Evolutionary conservation across 2,329 filamentous ascomycete species (phyloP).

Genomic region (Tricladium varicosporioides): DNA sequence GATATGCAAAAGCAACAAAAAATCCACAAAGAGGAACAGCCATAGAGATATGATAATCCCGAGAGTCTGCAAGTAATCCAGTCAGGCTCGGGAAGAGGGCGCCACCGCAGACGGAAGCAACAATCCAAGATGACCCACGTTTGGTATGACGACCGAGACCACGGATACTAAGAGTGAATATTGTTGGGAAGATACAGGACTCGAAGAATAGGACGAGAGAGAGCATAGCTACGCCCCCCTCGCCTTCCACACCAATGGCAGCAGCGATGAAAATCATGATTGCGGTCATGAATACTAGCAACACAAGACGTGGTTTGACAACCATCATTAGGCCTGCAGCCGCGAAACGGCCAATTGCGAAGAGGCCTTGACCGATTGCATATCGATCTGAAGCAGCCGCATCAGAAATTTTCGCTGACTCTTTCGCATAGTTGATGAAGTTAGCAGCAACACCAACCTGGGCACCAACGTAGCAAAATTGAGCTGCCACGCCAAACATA

Average conservation of each 20-base stretch:
- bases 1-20: conserved; percentile 35
- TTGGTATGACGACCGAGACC: conserved; percentile 75
- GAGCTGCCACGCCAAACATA: conserved; percentile 68
- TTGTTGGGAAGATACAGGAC: conserved; percentile 77
- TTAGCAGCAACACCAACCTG: conserved; percentile 38
- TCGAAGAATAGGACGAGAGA: conserved; percentile 77
- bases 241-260: conserved; percentile 39
- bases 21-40: conserved; percentile 34
- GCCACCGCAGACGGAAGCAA: conserved; percentile 70
- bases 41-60: conserved; percentile 27
- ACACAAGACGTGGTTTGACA: conserved; percentile 68
- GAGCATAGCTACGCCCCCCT: conserved; percentile 58
- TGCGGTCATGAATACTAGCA: conserved; percentile 59
- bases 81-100: conserved; percentile 70
- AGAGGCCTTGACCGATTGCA: conserved; percentile 69
- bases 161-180: conserved; percentile 73
- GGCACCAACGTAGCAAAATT: conserved; percentile 73
- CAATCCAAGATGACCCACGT: conserved; percentile 68
- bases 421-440: conserved; percentile 61
- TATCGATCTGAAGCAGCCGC: conserved; percentile 61
- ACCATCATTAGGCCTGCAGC: conserved; percentile 59
- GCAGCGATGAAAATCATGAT: conserved; percentile 52
- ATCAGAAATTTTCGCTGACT: conserved; percentile 40
- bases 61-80: conserved; percentile 38
- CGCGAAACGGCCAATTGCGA: conserved; percentile 71